Base-by-base conservation (phyloP, 1,139 yeast genomes). In the Candida frijolesensis region DNA sequence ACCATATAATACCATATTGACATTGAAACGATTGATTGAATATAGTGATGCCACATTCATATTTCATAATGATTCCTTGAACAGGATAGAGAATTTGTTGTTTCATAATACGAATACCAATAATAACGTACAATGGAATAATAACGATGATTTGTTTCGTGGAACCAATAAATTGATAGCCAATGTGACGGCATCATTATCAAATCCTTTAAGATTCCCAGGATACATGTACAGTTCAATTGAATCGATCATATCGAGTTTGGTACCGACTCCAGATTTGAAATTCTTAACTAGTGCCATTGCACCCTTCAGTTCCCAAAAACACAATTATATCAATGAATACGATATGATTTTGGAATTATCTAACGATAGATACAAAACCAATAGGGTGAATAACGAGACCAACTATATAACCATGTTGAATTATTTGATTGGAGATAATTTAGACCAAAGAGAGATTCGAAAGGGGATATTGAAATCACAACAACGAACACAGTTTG, bases 171-270 rank as follows among this genome's bases (percentile, higher is more conserved):
- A 89, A 64, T 75, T 94, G 41, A 91, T 94, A 7, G 83, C 97
- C 0, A 85, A 91, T 16, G 91, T 89, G 10, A 82, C 91, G 75
- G 85, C 96, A 0, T 85, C 94, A 0, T 74, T 90, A 3, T 89
- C 98, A 2, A 89, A 92, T 55, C 90, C 98, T 0, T 71, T 94
- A 39, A 75, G 99, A 56, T 94, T 89, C 65, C 99, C 99, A 2
- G 87, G 96, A 45, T 91, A 91, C 67, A 85, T 91, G 82, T 94
- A 89, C 74, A 88, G 88, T 60, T 91, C 96, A 15, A 72, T 88
- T 58, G 90, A 92, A 44, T 86, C 96, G 47, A 85, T 94, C 15
- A 70, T 91, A 51, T 86, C 97, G 1, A 83, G 95, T 0, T 70
- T 95, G 55, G 82, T 94, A 2, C 97, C 98, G 1, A 85, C 92